Percentiles rank a stretch among this genome's conserved stretches.
phyloP scores from a whole-genome alignment of 1,284 basidiomycete species.

The Ustilago curta region DNA sequence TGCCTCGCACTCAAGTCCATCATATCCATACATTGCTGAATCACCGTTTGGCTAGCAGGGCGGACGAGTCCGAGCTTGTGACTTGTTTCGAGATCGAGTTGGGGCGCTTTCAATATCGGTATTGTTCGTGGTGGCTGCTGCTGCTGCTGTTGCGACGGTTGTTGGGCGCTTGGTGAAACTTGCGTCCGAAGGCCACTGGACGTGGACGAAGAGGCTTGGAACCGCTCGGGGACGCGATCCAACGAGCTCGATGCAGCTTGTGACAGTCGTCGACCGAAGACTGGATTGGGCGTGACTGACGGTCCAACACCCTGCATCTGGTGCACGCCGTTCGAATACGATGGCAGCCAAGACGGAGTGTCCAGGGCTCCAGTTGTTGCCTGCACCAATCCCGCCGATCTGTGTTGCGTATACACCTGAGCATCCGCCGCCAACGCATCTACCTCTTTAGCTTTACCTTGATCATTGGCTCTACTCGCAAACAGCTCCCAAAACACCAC shows the following conservation, averaged over 20 bases:
- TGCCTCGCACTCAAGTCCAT: conserved; percentile 28
- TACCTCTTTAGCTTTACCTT: background rate
- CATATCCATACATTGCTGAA: conserved; percentile 52
- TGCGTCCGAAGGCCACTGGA: background rate
- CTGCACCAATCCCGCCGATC: conserved; percentile 6
- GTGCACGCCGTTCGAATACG: background rate
- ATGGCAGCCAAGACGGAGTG: background rate
- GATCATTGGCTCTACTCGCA: conserved; percentile 12
- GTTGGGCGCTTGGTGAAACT: background rate
- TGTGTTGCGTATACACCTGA: conserved; percentile 7
- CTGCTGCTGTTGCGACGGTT: conserved; percentile 5
- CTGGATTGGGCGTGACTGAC: background rate
- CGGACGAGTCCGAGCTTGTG: conserved; percentile 17
- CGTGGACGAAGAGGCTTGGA: background rate
- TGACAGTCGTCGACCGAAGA: background rate
- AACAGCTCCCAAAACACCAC: conserved; percentile 48
- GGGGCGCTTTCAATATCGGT: background rate
- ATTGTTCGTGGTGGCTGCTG: conserved; percentile 6
- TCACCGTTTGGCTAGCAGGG: conserved; percentile 26
- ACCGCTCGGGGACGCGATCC: no score
- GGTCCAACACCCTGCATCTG: background rate
- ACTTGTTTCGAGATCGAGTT: conserved; percentile 31
- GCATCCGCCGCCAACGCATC: conserved; percentile 14
- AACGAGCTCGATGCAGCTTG: background rate
- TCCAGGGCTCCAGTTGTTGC: background rate